Evolutionary conservation across 1,284 basidiomycete genomes (phyloP), one percentile per base, ranked within the genome.

Genomic region (Sporisorium graminicola): DNA sequence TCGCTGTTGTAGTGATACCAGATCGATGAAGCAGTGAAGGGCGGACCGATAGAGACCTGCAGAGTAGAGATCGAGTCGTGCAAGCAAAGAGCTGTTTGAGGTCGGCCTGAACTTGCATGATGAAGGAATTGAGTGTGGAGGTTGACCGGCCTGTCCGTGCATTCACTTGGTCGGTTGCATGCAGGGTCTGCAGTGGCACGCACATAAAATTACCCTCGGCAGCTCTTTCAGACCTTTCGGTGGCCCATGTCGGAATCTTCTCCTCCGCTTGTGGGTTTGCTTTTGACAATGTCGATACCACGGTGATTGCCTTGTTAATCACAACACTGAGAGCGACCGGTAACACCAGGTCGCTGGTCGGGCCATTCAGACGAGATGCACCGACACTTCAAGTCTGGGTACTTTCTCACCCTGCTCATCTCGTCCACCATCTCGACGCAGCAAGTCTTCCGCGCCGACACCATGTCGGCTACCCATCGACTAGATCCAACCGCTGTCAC

Each of bases 371-470:
- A 2, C n/a, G 60, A 52, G 55, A 51, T 58, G 13, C 56, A 49
- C 44, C 49, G 37, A 16, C 50, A 31, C 37, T 61, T 62, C 40
- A 51, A 26, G 78, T 89, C 58, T n/a, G 37, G 37, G 5, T 60
- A 26, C 35, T 6, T 63, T 43, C 27, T 65, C 16, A 35, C 60
- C 2, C 44, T 64, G 37, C 57, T 67, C 5, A 35, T 64, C 49
- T 57, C 65, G 5, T 49, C 35, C 7, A 64, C 60, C 16, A 44
- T 37, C 10, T 64, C 65, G 33, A 68, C 57, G 8, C 64, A 74
- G 58, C 65, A 65, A n/a, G 50, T 64, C 14, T 65, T 74, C 14
- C 49, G 51, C 6, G 5, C 33, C 6, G 10, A 42, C 22, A 29
- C 20, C 0, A 6, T 27, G 4, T 2, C 29, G 0, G 20, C 33